Evolutionary conservation across 2,329 filamentous ascomycete genomes (phyloP).

Genomic region (Teratosphaeria zuluensis): DNA sequence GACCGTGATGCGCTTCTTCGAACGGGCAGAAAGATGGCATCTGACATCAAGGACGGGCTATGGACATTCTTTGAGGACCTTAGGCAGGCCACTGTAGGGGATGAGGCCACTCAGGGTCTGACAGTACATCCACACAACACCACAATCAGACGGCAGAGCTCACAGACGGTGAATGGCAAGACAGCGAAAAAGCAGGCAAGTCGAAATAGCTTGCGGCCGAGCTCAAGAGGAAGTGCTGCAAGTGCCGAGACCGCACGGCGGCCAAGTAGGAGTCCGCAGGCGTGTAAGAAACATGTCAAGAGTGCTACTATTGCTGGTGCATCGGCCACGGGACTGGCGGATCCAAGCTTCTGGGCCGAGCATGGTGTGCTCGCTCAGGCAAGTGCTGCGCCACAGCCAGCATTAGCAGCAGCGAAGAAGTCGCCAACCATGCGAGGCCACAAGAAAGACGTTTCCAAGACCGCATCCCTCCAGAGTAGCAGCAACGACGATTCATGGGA

Average conservation of each 20-base stretch:
- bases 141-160: not conserved
- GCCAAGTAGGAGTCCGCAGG: constrained; percentile 5
- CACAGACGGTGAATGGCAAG: constrained; percentile 1
- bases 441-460: constrained; percentile 15
- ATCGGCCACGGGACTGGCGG: constrained; percentile 17
- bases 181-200: constrained; percentile 11
- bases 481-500: constrained; percentile 21
- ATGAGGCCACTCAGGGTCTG: constrained; percentile 62
- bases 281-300: constrained; percentile 12
- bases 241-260: constrained; percentile 11
- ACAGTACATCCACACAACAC: not conserved
- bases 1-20: constrained; percentile 44
- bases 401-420: constrained; percentile 16
- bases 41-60: constrained; percentile 79
- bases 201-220: constrained; percentile 17
- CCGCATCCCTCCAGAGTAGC: constrained; percentile 6
- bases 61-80: constrained; percentile 95
- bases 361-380: constrained; percentile 10
- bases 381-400: constrained; percentile 1
- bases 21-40: constrained; percentile 67
- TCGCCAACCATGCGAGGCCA: constrained; percentile 3
- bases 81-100: constrained; percentile 87
- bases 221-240: constrained; percentile 12
- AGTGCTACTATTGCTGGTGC: constrained; percentile 3
- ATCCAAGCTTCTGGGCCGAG: constrained; percentile 23